Percentiles rank a stretch among this genome's conserved stretches.
These are phyloP conservation scores for Dryadomyces quercus-mongolicae DNA, from an alignment of 2,329 filamentous ascomycete genomes.

Conservation along the genomic window DNA sequence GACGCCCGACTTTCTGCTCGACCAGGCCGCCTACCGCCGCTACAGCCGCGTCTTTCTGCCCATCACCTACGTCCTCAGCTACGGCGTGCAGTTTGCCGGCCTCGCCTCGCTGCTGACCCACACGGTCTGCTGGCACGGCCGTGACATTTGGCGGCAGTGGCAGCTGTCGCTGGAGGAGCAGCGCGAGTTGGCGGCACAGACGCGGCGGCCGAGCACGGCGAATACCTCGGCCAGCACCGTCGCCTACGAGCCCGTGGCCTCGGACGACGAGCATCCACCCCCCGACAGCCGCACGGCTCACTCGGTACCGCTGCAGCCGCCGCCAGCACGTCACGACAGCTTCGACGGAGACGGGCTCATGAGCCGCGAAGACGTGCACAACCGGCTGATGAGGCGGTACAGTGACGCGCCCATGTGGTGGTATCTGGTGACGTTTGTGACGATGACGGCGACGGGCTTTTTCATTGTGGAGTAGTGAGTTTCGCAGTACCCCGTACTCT, in stretches of 20 bases:
- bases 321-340: slow-evolving; percentile 12
- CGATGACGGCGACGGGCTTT: slow-evolving; percentile 67
- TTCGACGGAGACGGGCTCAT: slow-evolving; percentile 46
- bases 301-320: slow-evolving; percentile 7
- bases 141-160: slow-evolving; percentile 70
- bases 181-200: background rate
- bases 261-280: slow-evolving; percentile 9
- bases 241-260: slow-evolving; percentile 7
- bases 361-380: slow-evolving; percentile 69
- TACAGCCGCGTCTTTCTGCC: slow-evolving; percentile 79
- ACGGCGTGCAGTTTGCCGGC: slow-evolving; percentile 75
- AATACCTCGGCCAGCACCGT: background rate
- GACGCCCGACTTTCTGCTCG: slow-evolving; percentile 66
- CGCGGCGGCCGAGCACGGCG: background rate
- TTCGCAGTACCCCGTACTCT: no score
- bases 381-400: slow-evolving; percentile 71
- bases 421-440: slow-evolving; percentile 65
- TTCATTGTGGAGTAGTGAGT: slow-evolving; percentile 71
- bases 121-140: slow-evolving; percentile 73
- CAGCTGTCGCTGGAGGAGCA: slow-evolving; percentile 55
- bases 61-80: slow-evolving; percentile 79
- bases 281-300: slow-evolving; percentile 1
- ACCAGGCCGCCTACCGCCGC: slow-evolving; percentile 60
- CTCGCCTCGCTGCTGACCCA: slow-evolving; percentile 70
- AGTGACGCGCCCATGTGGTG: slow-evolving; percentile 70